These are phyloP conservation scores for Mimosa bimucronata DNA, from an alignment of 306 rosid genomes.

Conservation along the genomic window DNA sequence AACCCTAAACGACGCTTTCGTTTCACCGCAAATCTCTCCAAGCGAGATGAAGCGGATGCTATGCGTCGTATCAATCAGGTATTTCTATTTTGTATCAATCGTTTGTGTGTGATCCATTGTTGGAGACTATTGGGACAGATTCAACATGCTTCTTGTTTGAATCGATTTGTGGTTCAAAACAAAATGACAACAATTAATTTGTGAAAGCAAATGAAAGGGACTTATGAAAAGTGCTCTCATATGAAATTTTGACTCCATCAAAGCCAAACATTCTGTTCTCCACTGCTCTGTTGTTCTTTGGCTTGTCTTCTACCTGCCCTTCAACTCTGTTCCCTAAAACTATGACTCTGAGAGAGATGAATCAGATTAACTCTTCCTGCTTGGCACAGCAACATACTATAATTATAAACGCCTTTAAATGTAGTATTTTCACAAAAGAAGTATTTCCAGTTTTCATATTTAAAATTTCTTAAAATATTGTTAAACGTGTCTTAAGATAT, in stretches of 20 bases:
- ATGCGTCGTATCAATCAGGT: constrained; percentile 88
- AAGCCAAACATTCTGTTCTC: not conserved
- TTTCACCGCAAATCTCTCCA: constrained; percentile 82
- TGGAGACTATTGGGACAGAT: not conserved
- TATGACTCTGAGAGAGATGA: not conserved
- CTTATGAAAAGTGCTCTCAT: not conserved
- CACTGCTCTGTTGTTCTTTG: not conserved
- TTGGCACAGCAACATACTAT: not conserved
- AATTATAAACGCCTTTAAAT: not conserved
- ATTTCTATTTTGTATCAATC: not conserved
- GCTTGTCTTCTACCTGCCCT: not conserved
- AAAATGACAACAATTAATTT: not conserved
- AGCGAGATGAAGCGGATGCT: constrained; percentile 72
- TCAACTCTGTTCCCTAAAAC: not conserved
- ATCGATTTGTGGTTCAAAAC: not conserved
- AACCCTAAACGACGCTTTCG: constrained; percentile 84
- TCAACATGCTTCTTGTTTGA: not conserved
- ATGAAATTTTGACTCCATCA: not conserved
- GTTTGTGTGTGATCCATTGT: not conserved
- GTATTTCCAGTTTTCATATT: not conserved
- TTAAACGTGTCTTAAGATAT: not conserved
- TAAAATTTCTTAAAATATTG: not conserved
- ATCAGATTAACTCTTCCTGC: not conserved
- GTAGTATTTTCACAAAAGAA: not conserved
- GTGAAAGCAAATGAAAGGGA: not conserved